Evolutionary conservation across 257 asterid species (phyloP).

Genomic region (Solanum pimpinellifolium): DNA sequence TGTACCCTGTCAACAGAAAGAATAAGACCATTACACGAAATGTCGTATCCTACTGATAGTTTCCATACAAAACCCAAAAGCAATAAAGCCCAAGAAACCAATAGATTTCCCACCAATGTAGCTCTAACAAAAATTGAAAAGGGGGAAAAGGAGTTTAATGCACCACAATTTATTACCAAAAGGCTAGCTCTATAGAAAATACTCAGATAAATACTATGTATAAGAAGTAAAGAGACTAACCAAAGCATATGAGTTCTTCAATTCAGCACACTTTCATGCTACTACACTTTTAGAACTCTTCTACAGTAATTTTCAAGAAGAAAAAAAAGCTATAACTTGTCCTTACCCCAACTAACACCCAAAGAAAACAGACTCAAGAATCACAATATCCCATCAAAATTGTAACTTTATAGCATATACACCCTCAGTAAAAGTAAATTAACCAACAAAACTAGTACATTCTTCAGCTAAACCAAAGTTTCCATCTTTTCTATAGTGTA

Average conservation of each 20-base stretch:
- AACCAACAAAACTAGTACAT: not conserved
- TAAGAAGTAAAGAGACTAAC: not conserved
- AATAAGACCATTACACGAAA: not conserved
- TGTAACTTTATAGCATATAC: not conserved
- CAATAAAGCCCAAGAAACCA: not conserved
- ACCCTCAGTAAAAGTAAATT: not conserved
- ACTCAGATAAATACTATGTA: not conserved
- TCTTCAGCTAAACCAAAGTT: not conserved
- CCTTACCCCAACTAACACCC: not conserved
- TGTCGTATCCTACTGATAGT: not conserved
- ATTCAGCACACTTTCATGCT: not conserved
- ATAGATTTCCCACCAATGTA: not conserved
- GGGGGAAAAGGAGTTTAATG: not conserved
- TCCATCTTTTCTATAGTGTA: not conserved
- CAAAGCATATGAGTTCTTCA: not conserved
- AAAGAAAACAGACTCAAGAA: not conserved
- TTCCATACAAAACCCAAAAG: not conserved
- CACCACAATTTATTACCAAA: not conserved
- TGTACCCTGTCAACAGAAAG: constrained; percentile 48
- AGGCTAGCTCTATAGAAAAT: not conserved
- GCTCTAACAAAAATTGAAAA: not conserved
- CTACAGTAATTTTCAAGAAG: not conserved
- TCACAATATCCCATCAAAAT: not conserved
- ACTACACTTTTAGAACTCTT: not conserved
- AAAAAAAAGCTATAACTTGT: not conserved